Conservation (phyloP, 805 yeast genomes). For the Saccharomyces jurei region DNA sequence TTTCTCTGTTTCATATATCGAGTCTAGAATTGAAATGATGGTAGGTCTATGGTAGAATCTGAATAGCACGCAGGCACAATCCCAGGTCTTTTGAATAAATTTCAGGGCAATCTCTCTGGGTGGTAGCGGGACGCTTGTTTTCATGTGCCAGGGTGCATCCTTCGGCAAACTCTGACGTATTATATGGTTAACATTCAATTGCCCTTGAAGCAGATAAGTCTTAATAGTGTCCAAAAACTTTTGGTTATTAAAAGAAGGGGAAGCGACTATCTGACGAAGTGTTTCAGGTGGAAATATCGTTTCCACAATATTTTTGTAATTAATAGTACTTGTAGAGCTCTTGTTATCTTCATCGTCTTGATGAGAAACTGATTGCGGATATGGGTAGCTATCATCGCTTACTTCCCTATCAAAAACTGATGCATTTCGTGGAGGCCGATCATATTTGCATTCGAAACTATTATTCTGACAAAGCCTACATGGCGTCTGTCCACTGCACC, state of each 20-base stretch:
- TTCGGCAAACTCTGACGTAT: neutral
- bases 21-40: slow-evolving; percentile 62
- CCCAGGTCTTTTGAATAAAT: slow-evolving; percentile 72
- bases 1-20: slow-evolving; percentile 68
- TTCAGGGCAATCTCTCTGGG: slow-evolving; percentile 64
- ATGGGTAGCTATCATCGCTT: neutral
- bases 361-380: neutral
- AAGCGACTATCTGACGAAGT: slow-evolving; percentile 1
- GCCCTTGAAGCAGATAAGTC: slow-evolving; percentile 1
- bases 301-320: slow-evolving; percentile 5
- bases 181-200: neutral
- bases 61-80: slow-evolving; percentile 75
- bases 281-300: slow-evolving; percentile 3
- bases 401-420: neutral
- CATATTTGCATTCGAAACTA: neutral
- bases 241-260: neutral
- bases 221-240: slow-evolving; percentile 1
- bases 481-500: slow-evolving; percentile 73
- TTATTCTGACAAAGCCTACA: slow-evolving; percentile 46
- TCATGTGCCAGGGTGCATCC: neutral
- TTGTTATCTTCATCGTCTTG: neutral
- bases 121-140: slow-evolving; percentile 39
- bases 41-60: slow-evolving; percentile 83
- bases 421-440: neutral
- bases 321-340: neutral